Percentiles rank a stretch among this genome's conserved stretches.
phyloP scores from a whole-genome alignment of 768 basidiomycete species.

The Podaxis sp. region DNA sequence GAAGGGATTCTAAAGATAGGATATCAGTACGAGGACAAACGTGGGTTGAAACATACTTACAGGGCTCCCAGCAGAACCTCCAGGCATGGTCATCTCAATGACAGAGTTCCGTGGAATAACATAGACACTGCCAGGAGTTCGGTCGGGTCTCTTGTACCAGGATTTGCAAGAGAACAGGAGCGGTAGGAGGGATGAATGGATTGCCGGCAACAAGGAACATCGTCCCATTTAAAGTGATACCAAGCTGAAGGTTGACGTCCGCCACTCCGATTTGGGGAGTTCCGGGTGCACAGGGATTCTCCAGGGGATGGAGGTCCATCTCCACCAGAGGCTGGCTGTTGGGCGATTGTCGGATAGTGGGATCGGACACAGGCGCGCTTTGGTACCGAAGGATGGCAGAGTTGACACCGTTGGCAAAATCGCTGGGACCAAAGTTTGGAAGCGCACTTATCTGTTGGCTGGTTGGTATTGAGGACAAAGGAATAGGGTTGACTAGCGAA shows the following conservation, averaged over 20 bases:
- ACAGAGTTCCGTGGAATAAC: conserved; percentile 33
- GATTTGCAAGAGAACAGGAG: conserved; percentile 44
- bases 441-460: conserved; percentile 31
- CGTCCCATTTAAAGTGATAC: conserved; percentile 17
- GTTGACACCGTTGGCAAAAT: conserved; percentile 35
- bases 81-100: conserved; percentile 37
- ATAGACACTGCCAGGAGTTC: conserved; percentile 36
- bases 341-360: conserved; percentile 27
- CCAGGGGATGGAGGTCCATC: conserved; percentile 29
- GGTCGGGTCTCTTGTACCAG: conserved; percentile 30
- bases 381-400: conserved; percentile 50
- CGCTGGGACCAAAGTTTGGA: conserved; percentile 24
- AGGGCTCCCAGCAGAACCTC: conserved; percentile 24
- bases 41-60: conserved; percentile 19
- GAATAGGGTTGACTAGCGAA: conserved; percentile 40
- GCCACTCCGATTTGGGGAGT: conserved; percentile 31
- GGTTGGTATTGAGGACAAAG: conserved; percentile 34
- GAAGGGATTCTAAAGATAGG: conserved; percentile 34
- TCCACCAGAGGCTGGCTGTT: conserved; percentile 28
- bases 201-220: conserved; percentile 22
- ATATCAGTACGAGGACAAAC: not conserved
- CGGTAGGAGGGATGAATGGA: conserved; percentile 25
- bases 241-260: conserved; percentile 32
- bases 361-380: conserved; percentile 34
- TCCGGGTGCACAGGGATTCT: conserved; percentile 30